Conservation (phyloP, 371 early-diverging fungal species). For the Mucor plumbeus region DNA sequence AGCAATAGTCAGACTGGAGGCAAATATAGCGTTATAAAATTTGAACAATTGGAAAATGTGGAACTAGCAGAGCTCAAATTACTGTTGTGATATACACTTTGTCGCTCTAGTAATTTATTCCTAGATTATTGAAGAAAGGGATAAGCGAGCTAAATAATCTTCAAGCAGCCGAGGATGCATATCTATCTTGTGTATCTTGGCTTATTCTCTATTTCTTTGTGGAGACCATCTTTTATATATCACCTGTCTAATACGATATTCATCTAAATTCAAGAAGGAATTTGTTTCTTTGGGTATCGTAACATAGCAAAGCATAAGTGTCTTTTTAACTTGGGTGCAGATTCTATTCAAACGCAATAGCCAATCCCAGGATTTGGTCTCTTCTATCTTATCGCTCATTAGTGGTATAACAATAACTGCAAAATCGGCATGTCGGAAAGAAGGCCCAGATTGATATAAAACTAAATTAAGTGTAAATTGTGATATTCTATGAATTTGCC, state of each 20-base stretch:
- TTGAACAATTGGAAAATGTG: too few species aligned
- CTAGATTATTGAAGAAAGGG: too few species aligned
- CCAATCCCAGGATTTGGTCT: slow-evolving; percentile 56
- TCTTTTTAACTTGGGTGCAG: slow-evolving; percentile 69
- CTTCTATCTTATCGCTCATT: slow-evolving; percentile 6
- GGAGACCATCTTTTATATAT: slow-evolving; percentile 65
- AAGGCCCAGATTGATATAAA: slow-evolving; percentile 34
- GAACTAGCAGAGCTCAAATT: too few species aligned
- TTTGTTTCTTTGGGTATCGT: slow-evolving; percentile 31
- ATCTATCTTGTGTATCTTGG: background rate
- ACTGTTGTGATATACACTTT: too few species aligned
- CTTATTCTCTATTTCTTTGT: slow-evolving; percentile 56
- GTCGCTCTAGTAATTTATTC: too few species aligned
- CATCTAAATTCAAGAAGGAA: slow-evolving; percentile 20
- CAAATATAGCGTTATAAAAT: too few species aligned
- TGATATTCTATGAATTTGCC: background rate
- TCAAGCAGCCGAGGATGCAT: too few species aligned
- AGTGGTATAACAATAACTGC: slow-evolving; percentile 40
- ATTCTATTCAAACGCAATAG: slow-evolving; percentile 64
- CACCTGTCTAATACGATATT: slow-evolving; percentile 54
- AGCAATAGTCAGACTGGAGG: too few species aligned
- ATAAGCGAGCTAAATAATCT: too few species aligned
- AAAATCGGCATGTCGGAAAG: slow-evolving; percentile 40
- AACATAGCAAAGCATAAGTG: slow-evolving; percentile 62
- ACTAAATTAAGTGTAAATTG: slow-evolving; percentile 38